Base-by-base conservation (phyloP, 2,329 filamentous ascomycete species). In the Dichotomopilus funicola region DNA sequence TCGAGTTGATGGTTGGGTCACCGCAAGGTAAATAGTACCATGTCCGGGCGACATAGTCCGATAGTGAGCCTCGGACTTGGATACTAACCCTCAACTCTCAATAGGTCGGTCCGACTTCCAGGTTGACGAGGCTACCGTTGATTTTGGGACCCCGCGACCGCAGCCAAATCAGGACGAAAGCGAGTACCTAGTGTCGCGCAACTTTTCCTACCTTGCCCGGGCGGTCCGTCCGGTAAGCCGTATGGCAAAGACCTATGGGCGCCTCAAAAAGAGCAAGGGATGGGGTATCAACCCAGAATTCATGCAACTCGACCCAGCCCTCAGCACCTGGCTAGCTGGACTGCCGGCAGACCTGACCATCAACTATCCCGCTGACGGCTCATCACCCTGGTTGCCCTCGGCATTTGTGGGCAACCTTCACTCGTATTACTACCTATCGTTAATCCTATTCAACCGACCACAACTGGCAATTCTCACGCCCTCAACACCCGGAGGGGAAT, bases 1-100 rank as follows among this genome's bases (percentile, higher is more conserved):
- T 90, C 59, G 92, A 97, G 71, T 80, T 91, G 43, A 95, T 97
- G 88, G 86, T 96, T 63, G 92, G 92, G 54, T 91, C 88, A 19
- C 89, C 92, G 3, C 91, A 97, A 83, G 92, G 91, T 90, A 75
- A 58, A 70, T 61, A 38, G 13, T 8, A 36, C 19, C 10, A 13
- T 5, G 1, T 12, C 19, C 12, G 12, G 37, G 19, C 31, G 27
- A 19, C n/a, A 40, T 6, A 31, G 12, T 49, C 10, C 11, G 8
- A 38, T 38, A 12, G 37, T 38, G 37, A 12, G 8, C 8, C 8
- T 38, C 2, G 37, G 8, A 12, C 8, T 38, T 27, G 19, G 37
- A 38, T 38, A 12, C 37, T 38, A 38, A 38, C 37, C 8, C 8
- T 8, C 51, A 9, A 7, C 27, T 27, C 6, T 11, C 9, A 7